Base-by-base conservation (phyloP, 495 filamentous ascomycete species). In the Penicillium ochrochloron region DNA sequence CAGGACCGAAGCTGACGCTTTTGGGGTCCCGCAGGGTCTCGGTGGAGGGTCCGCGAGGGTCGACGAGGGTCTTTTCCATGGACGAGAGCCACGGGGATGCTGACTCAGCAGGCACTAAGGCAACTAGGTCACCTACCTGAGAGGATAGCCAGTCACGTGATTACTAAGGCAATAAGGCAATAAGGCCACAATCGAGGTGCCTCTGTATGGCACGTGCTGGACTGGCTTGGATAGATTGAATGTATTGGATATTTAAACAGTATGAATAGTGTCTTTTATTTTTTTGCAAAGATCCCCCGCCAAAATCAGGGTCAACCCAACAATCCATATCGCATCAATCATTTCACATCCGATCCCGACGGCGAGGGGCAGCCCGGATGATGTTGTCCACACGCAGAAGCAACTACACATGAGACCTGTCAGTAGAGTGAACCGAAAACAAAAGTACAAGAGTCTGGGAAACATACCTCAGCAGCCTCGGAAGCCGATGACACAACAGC, bases 401-500 rank as follows among this genome's bases (percentile, higher is more conserved):
- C 66, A 95, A 81, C 90, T 92, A 55, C 41, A 56, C 8, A 9
- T n/a, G n/a, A 21, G 12, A 29, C 14, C n/a, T 12, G 33, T 62
- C 46, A 62, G 60, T 34, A 46, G 14, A 62, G 51, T 19, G 34
- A 14, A 58, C n/a, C 29, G 12, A 0, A 8, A 42, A 10, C 23
- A 19, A 17, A 31, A 19, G 12, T 5, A 39, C 23, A 12, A 17
- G 33, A 42, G 23, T 7, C 14, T 0, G 44, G 11, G 21, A 12
- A 59, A 62, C 25, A 71, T 83, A 97, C 93, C 86, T 99, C 96
- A 60, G 95, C 94, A 37, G 95, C 95, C 80, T 99, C 95, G 25
- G 91, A 93, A 14, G 95, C 95, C 60, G 93, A 97, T 27, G 89
- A 92, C 39, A 99, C 95, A 61, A 99, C 95, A 15, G 95, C 95